Base-by-base conservation (phyloP, 352 stramenopile species). In the Phytophthora constricta region DNA sequence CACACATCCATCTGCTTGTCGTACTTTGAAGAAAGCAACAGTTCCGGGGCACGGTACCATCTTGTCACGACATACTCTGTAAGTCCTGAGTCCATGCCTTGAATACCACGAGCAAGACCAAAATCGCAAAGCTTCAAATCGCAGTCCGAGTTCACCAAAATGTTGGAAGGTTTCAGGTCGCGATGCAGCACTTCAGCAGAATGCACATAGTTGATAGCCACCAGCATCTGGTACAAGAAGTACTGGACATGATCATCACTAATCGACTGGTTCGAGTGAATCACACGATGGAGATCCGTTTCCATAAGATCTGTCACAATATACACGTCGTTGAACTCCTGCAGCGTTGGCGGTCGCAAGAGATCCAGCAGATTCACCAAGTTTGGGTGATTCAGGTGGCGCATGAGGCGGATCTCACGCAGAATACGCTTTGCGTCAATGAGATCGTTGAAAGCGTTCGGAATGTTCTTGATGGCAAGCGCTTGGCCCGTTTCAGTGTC, bases 401-500 rank as follows among this genome's bases (percentile, higher is more conserved):
- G 88, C 88, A 97, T 95, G 33, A 97, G 75, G 10, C 90, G 87
- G 28, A 97, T 93, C 71, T 97, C 90, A 31, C 89, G 85, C 42
- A 97, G 66, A 56, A 95, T 96, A 23, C 88, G 87, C 78, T 96
- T 96, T 16, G 88, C 86, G 61, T 96, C 90, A 41, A 94, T 91
- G 27, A 96, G 66, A 63, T 96, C 88, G 34, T 95, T 93, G 56
- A 97, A 97, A 4, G 95, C 95, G 63, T 97, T 97, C 27, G 95
- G 92, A 14, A 98, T 92, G 82, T 98, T 99, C 75, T 99, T 99
- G 69, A 99, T 98, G 5, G 95, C 96, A 26, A 98, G 90, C 54
- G 95, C 89, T 49, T 90, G 84, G 2, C 91, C 87, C 1, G 89
- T 95, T 54, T 94, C 86, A 47, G 79, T 95, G 71, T 96, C 86